Evolutionary conservation across 176 grass and related monocot genomes (phyloP).

Genomic region (Cenchrus fungigraminus): DNA sequence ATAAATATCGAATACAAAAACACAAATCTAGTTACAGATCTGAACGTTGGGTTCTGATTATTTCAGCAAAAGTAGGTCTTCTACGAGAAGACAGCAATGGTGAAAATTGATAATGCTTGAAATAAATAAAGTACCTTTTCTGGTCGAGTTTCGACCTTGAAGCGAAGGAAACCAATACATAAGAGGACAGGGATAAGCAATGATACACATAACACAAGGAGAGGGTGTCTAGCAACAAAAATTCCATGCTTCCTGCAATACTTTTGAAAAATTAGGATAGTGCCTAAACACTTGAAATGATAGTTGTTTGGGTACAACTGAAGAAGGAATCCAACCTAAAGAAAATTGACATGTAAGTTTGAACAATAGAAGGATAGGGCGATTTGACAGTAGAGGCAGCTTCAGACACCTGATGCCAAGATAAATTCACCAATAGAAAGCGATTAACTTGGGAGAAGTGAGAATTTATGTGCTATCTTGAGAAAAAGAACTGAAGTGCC

Average conservation of each 20-base stretch:
- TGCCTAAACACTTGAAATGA: conserved; percentile 36
- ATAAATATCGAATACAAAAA: conserved; percentile 12
- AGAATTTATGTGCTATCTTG: neutral
- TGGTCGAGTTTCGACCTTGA: conserved; percentile 93
- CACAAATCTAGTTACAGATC: conserved; percentile 4
- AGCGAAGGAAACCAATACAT: conserved; percentile 77
- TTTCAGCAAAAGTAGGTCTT: conserved; percentile 32
- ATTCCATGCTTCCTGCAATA: conserved; percentile 81
- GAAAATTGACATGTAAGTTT: conserved; percentile 83
- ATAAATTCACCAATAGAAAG: conserved; percentile 38
- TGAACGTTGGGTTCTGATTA: neutral
- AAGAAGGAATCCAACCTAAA: conserved; percentile 68
- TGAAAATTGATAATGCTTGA: neutral
- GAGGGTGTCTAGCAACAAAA: conserved; percentile 78
- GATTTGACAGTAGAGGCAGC: conserved; percentile 39
- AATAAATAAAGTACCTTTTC: conserved; percentile 70
- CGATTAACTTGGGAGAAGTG: conserved; percentile 16
- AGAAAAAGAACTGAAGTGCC: neutral
- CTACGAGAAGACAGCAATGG: neutral
- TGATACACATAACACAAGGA: conserved; percentile 74
- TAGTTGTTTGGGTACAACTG: conserved; percentile 34
- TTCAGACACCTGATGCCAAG: conserved; percentile 49
- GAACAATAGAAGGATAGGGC: conserved; percentile 68
- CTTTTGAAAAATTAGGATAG: conserved; percentile 42
- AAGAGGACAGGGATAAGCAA: conserved; percentile 85